These are phyloP conservation scores for Termitomyces sp. DNA, from an alignment of 768 basidiomycete species.

Conservation along the genomic window DNA sequence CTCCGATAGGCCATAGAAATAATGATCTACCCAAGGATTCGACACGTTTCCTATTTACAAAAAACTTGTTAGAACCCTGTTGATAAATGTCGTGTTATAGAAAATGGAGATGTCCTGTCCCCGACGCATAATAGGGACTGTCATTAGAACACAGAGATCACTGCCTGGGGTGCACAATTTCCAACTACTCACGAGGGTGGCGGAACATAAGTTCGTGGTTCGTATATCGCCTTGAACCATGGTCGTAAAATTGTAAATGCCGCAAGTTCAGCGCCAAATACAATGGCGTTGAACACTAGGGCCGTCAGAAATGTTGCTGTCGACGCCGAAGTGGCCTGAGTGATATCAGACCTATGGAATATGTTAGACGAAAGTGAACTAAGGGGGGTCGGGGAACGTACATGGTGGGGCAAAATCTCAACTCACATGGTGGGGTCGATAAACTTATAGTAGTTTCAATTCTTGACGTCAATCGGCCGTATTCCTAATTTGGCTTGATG, in stretches of 20 bases:
- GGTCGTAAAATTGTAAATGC: slow-evolving; percentile 81
- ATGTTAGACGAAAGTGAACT: neutral
- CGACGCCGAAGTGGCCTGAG: slow-evolving; percentile 51
- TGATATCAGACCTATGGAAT: slow-evolving; percentile 30
- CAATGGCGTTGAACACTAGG: slow-evolving; percentile 72
- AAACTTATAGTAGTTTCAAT: slow-evolving; percentile 4
- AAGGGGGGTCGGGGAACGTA: slow-evolving; percentile 5
- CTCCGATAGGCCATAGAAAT: slow-evolving; percentile 61
- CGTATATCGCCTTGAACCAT: slow-evolving; percentile 85
- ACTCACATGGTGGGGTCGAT: slow-evolving; percentile 16
- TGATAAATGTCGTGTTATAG: neutral
- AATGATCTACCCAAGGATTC: slow-evolving; percentile 41
- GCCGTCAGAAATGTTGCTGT: slow-evolving; percentile 80
- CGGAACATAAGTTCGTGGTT: slow-evolving; percentile 72
- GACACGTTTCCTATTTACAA: slow-evolving; percentile 46
- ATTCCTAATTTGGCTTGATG: neutral
- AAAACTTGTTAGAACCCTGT: neutral
- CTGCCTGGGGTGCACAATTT: neutral
- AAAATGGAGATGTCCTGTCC: neutral
- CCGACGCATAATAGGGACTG: neutral
- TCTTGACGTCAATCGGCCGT: slow-evolving; percentile 15
- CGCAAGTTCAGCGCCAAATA: slow-evolving; percentile 65
- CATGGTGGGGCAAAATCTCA: slow-evolving; percentile 16
- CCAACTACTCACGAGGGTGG: slow-evolving; percentile 31
- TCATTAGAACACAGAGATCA: no score